Evolutionary conservation across 1,139 yeast genomes (phyloP).

Genomic region (Yamadazyma dendronema): DNA sequence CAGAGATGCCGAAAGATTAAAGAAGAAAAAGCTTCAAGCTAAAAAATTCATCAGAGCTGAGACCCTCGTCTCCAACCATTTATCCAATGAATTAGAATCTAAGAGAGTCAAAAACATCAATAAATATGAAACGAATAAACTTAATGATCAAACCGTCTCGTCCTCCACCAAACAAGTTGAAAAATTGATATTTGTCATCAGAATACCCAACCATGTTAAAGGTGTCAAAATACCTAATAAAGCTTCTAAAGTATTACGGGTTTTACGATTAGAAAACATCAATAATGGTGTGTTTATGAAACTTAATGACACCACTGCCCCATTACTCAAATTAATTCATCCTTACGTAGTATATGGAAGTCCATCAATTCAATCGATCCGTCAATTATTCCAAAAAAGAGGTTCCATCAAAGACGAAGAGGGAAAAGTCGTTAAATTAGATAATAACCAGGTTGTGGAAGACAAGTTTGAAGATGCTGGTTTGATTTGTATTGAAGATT

Average conservation of each 20-base stretch:
- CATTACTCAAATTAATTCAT: slow-evolving; percentile 61
- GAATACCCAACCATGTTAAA: slow-evolving; percentile 56
- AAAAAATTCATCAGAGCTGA: slow-evolving; percentile 69
- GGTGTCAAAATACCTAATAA: slow-evolving; percentile 66
- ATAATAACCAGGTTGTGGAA: slow-evolving; percentile 73
- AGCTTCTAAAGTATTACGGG: slow-evolving; percentile 55
- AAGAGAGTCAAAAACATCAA: slow-evolving; percentile 65
- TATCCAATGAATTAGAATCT: slow-evolving; percentile 63
- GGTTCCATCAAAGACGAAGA: slow-evolving; percentile 50
- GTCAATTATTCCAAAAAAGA: slow-evolving; percentile 74
- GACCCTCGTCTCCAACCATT: slow-evolving; percentile 61
- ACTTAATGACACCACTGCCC: slow-evolving; percentile 52
- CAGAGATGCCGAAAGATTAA: slow-evolving; percentile 27
- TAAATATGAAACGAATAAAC: slow-evolving; percentile 38
- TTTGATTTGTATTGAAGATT: slow-evolving; percentile 74
- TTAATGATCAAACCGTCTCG: slow-evolving; percentile 5
- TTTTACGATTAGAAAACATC: slow-evolving; percentile 56
- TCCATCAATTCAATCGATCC: slow-evolving; percentile 68
- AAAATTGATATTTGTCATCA: slow-evolving; percentile 60
- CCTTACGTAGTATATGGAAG: slow-evolving; percentile 73
- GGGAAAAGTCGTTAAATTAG: slow-evolving; percentile 45
- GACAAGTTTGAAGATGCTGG: slow-evolving; percentile 67
- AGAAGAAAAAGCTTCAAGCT: slow-evolving; percentile 35
- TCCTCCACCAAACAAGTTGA: slow-evolving; percentile 24
- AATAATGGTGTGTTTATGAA: slow-evolving; percentile 74